phyloP scores from a whole-genome alignment of 2,329 filamentous ascomycete genomes.

The Fusarium algeriense region DNA sequence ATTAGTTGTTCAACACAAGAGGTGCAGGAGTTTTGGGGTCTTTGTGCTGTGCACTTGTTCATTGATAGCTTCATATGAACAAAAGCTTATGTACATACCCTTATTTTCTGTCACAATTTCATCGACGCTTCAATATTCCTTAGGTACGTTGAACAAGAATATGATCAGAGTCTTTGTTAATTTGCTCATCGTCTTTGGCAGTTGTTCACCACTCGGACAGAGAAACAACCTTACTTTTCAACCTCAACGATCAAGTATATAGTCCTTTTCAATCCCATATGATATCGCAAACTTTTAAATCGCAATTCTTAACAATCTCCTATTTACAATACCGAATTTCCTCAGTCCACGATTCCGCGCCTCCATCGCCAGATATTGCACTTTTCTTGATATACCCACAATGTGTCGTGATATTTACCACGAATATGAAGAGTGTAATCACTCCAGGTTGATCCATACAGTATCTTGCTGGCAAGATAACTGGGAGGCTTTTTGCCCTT shows the following conservation, averaged over 20 bases:
- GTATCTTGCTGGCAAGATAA: slow-evolving; percentile 11
- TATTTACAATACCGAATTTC: neutral
- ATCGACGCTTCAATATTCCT: slow-evolving; percentile 1
- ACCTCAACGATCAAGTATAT: slow-evolving; percentile 2
- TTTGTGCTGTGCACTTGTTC: neutral
- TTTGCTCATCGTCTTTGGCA: neutral
- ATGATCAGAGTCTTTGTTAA: slow-evolving; percentile 19
- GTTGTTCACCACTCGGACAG: neutral
- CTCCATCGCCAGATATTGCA: neutral
- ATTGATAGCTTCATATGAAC: neutral
- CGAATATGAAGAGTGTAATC: slow-evolving; percentile 7
- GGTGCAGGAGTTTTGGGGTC: neutral
- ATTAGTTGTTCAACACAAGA: neutral
- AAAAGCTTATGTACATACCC: neutral
- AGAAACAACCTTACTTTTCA: neutral
- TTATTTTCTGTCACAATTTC: neutral
- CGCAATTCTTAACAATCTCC: neutral
- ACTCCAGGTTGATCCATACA: neutral
- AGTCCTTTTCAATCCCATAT: neutral
- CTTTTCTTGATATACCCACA: neutral
- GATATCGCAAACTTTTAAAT: neutral
- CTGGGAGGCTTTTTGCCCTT: neutral
- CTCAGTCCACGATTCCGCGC: neutral
- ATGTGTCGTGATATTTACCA: slow-evolving; percentile 12
- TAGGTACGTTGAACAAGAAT: slow-evolving; percentile 10